A percentile compares a stretch with the other conserved stretches of the same genome.
Evolutionary conservation across 441 rosid species (phyloP).

Genomic region (Adansonia madagascariensis): DNA sequence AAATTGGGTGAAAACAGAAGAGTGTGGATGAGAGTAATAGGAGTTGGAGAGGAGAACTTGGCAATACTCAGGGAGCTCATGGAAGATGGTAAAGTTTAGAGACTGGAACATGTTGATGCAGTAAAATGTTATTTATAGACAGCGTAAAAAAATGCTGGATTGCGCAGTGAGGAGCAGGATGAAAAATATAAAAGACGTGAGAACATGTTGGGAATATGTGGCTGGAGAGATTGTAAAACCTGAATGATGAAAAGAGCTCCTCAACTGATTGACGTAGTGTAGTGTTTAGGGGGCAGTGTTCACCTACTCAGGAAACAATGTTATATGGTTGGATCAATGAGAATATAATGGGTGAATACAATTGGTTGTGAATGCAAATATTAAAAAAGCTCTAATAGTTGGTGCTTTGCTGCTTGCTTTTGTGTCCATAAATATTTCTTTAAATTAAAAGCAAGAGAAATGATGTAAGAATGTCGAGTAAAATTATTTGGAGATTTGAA

Average conservation of each 20-base stretch:
- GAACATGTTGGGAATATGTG: not conserved
- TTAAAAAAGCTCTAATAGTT: not conserved
- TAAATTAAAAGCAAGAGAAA: not conserved
- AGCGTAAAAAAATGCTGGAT: not conserved
- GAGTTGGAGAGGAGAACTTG: slow-evolving; percentile 8
- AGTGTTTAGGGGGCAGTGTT: not conserved
- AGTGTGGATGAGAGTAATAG: not conserved
- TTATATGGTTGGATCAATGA: not conserved
- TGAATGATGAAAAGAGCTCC: slow-evolving; percentile 2
- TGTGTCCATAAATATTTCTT: not conserved
- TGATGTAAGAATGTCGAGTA: not conserved
- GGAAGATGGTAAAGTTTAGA: not conserved
- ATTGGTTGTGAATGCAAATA: slow-evolving; percentile 11
- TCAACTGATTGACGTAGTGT: not conserved
- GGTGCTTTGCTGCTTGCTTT: slow-evolving; percentile 14
- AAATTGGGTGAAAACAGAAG: not conserved
- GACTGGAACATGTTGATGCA: not conserved
- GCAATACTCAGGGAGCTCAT: not conserved
- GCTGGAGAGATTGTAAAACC: not conserved
- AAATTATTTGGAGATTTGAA: too few species aligned
- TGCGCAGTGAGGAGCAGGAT: not conserved
- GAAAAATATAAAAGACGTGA: not conserved
- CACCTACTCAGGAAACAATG: not conserved
- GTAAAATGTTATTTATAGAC: not conserved
- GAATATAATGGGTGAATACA: not conserved